Conservation (phyloP, 192 early-diverging fungal species). For the Jimgerdemannia flammicorona region DNA sequence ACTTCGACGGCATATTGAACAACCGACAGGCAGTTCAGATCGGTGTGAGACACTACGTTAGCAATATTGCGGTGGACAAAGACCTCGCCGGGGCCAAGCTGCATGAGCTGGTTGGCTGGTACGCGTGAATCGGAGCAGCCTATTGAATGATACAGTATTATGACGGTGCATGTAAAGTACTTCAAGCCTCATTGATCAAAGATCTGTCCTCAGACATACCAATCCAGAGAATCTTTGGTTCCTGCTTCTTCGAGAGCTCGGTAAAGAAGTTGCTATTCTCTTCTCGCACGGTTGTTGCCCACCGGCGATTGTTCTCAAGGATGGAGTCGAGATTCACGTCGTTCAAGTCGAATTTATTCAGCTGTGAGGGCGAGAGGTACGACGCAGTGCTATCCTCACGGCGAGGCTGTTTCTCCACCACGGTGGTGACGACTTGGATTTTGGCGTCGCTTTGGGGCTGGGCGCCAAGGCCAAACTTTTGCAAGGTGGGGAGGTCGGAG, state of each 20-base stretch:
- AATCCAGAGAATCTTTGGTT: conserved; percentile 87
- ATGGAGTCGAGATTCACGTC: conserved; percentile 21
- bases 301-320: conserved; percentile 55
- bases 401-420: too few species aligned
- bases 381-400: background rate
- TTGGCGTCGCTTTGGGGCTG: too few species aligned
- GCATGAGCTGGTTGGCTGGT: conserved; percentile 73
- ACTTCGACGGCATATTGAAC: conserved; percentile 92
- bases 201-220: conserved; percentile 28
- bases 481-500: too few species aligned
- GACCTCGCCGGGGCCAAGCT: conserved; percentile 74
- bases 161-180: conserved; percentile 4
- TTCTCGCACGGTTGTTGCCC: conserved; percentile 51
- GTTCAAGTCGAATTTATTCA: conserved; percentile 20
- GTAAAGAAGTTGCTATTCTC: conserved; percentile 70
- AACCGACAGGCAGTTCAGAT: conserved; percentile 80
- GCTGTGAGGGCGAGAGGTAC: background rate
- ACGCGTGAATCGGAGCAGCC: conserved; percentile 95
- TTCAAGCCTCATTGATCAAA: background rate
- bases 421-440: too few species aligned
- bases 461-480: too few species aligned
- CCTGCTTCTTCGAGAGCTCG: conserved; percentile 67
- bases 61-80: conserved; percentile 99
- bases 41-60: conserved; percentile 80
- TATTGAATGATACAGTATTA: conserved; percentile 5